phyloP scores from a whole-genome alignment of 345 rosid genomes.

The Xanthoceras sorbifolium region DNA sequence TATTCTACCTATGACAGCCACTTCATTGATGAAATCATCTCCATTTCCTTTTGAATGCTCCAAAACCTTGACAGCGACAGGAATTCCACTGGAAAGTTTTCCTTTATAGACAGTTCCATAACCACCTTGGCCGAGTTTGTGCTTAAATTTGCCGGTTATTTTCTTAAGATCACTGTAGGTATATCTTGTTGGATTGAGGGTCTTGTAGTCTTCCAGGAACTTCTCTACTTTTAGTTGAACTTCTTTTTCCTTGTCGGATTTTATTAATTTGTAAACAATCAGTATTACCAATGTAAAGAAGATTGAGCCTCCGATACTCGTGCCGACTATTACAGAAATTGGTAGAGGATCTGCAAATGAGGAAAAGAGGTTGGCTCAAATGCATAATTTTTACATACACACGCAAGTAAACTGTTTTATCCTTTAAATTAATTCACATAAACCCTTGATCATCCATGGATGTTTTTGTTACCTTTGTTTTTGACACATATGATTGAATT shows the following conservation, averaged over 20 bases:
- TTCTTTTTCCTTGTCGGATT: constrained; percentile 1
- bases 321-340: too few species aligned
- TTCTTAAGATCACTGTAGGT: not conserved
- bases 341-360: too few species aligned
- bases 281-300: not conserved
- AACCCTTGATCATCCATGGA: too few species aligned
- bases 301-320: too few species aligned
- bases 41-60: constrained; percentile 12
- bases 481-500: too few species aligned
- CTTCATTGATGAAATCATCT: constrained; percentile 28
- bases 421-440: too few species aligned
- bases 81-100: not conserved
- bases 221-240: constrained; percentile 1
- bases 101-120: constrained; percentile 3
- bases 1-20: constrained; percentile 16
- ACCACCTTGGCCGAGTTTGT: constrained; percentile 2
- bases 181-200: constrained; percentile 9
- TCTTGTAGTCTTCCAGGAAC: not conserved
- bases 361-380: too few species aligned
- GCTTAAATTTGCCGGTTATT: not conserved
- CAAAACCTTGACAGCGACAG: constrained; percentile 11
- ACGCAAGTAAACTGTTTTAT: too few species aligned
- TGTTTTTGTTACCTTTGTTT: too few species aligned
- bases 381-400: too few species aligned
- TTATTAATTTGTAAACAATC: not conserved